Base-by-base conservation (phyloP, 2,329 filamentous ascomycete genomes). In the Arthroderma uncinatum region DNA sequence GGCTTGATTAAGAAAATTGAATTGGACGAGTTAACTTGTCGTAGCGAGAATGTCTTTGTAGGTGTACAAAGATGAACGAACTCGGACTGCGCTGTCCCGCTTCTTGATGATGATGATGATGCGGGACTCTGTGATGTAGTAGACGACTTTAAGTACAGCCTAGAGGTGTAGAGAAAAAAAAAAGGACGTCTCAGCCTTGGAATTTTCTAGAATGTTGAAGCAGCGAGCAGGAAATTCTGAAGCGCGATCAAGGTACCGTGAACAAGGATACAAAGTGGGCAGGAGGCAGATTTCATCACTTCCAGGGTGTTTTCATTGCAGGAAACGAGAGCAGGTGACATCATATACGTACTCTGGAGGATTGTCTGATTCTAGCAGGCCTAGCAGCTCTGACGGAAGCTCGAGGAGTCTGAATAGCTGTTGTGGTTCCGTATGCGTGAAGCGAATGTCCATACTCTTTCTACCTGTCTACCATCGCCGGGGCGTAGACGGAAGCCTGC, bases 21-120 rank as follows among this genome's bases (percentile, higher is more conserved):
- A 62, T 85, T 85, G 25, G 82, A 84, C 14, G 82, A 84, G 63
- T 82, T 81, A 55, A 85, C 82, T 67, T 85, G 82, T 62, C 81
- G 81, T 54, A 85, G 70, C 58, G 78, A 76, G 70, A 78, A 85
- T 9, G 81, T 82, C 62, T 78, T 73, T 56, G 73, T 72, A 8
- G 74, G 70, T 1, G 80, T 83, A 70, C 82, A 85, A 59, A 85
- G 73, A 59, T 83, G 81, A 30, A 80, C 78, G 57, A 73, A 74
- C 47, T 73, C 69, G 53, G 39, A n/a, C 19, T 44, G 39, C 5
- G 39, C 4, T 44, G 14, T 16, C n/a, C 14, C 39, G n/a, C 39
- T 44, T 21, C 19, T 16, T 7, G 14, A 21, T 19, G 50, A 34
- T 19, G 34, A 36, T 16, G 50, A 1, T 8, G 50, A 4, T 12